Base-by-base conservation (phyloP, 1,139 yeast species). In the Schwanniomyces etchellsii region DNA sequence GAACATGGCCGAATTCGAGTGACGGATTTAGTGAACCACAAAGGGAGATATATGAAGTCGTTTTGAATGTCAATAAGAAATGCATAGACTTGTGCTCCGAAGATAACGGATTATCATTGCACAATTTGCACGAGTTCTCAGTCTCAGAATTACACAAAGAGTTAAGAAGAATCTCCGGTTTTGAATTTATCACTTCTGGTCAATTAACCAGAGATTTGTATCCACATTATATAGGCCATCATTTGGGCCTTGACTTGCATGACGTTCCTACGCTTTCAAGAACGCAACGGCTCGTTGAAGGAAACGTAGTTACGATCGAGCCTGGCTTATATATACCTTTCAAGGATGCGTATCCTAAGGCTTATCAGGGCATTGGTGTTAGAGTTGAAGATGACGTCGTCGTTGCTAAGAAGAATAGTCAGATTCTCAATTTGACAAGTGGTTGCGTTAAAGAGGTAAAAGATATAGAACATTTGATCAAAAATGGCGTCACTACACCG, bases 151-250 rank as follows among this genome's bases (percentile, higher is more conserved):
- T 89, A 59, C 69, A 71, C 17, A 52, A 63, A 30, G 95, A 85
- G 42, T 63, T 93, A 37, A 67, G 70, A 35, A 81, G 83, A 42
- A 69, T 82, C 28, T 57, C 70, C 0, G 96, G 96, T 0, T 77
- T 89, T 42, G 48, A 60, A 4, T 52, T 61, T 15, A 51, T 79
- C 13, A 63, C 69, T 21, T 62, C 60, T 21, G 55, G 67, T 48
- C 81, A 78, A 29, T 70, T 80, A 5, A 56, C 75, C 21, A 59
- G 74, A 33, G 50, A 56, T 23, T 59, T 91, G 24, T 93, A 89
- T 49, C 97, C 97, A 0, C 99, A 93, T 55, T 88, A 85, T 47
- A 80, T 93, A 40, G 98, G 98, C 3, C 99, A 93, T 52, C 91
- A 91, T 48, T 64, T 93, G 29, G 99, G 99, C 0, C 60, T 93